Base-by-base conservation (phyloP, 768 basidiomycete species). In the Trametes coccinea region DNA sequence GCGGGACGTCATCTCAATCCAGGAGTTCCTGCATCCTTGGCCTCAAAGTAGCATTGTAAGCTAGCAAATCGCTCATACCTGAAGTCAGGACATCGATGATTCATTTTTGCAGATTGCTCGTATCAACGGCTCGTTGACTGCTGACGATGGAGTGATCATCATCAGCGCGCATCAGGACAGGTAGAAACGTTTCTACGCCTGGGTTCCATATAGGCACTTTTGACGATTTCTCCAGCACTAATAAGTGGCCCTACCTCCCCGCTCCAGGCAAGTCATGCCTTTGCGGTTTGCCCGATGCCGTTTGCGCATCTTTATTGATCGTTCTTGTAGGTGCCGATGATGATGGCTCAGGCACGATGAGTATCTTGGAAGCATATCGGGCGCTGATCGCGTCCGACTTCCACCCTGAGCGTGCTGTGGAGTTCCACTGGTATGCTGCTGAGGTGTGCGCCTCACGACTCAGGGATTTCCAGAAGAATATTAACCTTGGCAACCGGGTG, bases 351-450 rank as follows among this genome's bases (percentile, higher is more conserved):
- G 90, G 90, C 62, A 82, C 80, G 16, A 86, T 90, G 57, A 87
- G 85, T n/a, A 89, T 92, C 64, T 74, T 92, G 44, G 90, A 92
- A 75, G 80, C 88, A n/a, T 91, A 90, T 71, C 82, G 90, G 39
- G 87, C 83, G 10, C 76, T 92, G 60, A 78, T 92, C 64, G 80
- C 82, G 27, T 80, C 87, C 37, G 83, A 85, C 69, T 92, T 88
- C 79, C 81, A 72, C 40, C 91, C 90, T 52, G 75, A 78, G 60
- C 82, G 82, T 43, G 77, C 85, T 3, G 79, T 92, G 33, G 89
- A 93, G 69, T 92, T 92, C 72, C 89, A 92, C 66, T 92, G 89
- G 91, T 93, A 91, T 69, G 87, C 89, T 51, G 89, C 85, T 41
- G 90, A 92, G 78, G 89, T 85, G 72, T 48, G 71, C 60, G 49